Evolutionary conservation across 2,329 filamentous ascomycete genomes (phyloP), one percentile per base, ranked within the genome.

Genomic region (Mycosphaerella sp.): DNA sequence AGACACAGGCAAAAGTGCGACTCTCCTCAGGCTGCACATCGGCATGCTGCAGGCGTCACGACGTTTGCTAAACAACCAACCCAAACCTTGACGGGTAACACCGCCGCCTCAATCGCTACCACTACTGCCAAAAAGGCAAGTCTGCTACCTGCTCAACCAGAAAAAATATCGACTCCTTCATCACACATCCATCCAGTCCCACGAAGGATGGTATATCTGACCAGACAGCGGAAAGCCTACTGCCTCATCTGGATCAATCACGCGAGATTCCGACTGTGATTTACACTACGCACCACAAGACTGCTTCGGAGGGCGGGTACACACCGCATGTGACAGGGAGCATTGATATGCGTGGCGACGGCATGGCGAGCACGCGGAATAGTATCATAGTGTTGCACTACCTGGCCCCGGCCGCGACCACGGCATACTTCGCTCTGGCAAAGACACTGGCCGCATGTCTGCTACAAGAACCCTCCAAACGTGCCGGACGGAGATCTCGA

Each of bases 391-490:
- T 57, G 21, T 57, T 68, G 21, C 65, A 65, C 55, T 68, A 66
- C 50, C 40, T 60, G 17, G 56, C 61, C 11, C 66, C 66, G 3
- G 53, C 63, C 42, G 51, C 54, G n/a, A 59, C 60, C 4, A 53
- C 59, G 26, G 43, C 58, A n/a, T 64, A 63, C 48, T 68, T 64
- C 58, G n/a, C 61, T 36, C 40, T 52, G 11, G 64, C 63, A 32
- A 66, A 65, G 50, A 59, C 58, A 9, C 17, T 59, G 14, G 63
- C 64, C 8, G 58, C 58, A 21, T 66, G 64, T 54, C 57, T 66
- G n/a, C 58, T 68, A 8, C 65, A 66, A 39, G 45, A 60, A 52
- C 61, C 63, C 5, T 56, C 58, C 11, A 59, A 57, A 32, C 50
- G 48, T 31, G 42, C 58, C 14, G 56, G 54, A 12, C 43, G 44